Evolutionary conservation across 1,284 basidiomycete genomes (phyloP), one percentile per base, ranked within the genome.

Genomic region (Tilletia indica): DNA sequence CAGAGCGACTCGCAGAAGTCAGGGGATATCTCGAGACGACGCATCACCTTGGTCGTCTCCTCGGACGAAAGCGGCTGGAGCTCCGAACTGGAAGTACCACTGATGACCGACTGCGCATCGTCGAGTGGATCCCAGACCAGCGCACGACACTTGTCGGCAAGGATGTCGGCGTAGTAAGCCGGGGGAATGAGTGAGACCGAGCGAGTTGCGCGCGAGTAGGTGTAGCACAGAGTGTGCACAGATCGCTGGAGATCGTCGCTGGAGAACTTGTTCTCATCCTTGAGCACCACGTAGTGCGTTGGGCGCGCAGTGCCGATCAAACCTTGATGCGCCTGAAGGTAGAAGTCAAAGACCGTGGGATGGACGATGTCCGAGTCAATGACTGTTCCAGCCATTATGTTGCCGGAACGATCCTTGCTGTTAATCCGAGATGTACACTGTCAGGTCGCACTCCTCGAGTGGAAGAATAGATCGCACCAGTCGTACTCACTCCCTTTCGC

Each of bases 81-180:
- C 70, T 48, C n/a, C 48, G 45, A 0, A 70, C 70, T 12, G 72
- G 36, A 42, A 34, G 58, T 63, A 14, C 36, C 36, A 39, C 61
- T 74, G 1, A 66, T 69, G 2, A 49, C 42, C 14, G 61, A 64
- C 36, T 72, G 70, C 16, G 67, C 72, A 25, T 38, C 68, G 21
- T 72, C 76, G 39, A 83, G 82, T 66, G 82, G 82, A 34, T 71
- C 77, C 70, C 85, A 85, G 6, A 85, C 80, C 69, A 85, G 80
- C 67, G 82, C 80, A 19, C 68, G 48, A 8, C 34, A 45, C 68
- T 68, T 85, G 58, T 82, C 83, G 31, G 84, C 84, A 58, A 86
- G 81, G 36, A 86, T 77, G 83, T 86, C 85, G 45, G 86, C 85
- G 70, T 86, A 86, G 80, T 86, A 86, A 2, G 84, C 85, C 16